phyloP scores from a whole-genome alignment of 148 eudicot species.

The Nyssa sinensis region DNA sequence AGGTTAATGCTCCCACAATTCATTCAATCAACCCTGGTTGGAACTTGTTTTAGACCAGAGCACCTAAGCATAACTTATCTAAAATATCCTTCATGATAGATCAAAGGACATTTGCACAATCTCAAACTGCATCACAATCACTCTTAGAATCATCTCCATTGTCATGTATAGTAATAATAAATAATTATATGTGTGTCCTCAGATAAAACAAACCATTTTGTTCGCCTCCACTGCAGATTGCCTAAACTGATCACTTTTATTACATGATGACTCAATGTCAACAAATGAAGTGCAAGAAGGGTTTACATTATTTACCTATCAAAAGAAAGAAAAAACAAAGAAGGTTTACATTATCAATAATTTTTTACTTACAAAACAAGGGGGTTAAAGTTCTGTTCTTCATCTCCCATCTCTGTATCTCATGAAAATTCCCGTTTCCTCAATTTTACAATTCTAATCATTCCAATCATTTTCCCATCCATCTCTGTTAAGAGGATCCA shows the following conservation, averaged over 20 bases:
- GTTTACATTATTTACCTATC: neutral
- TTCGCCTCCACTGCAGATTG: neutral
- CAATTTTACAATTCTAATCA: constrained; percentile 43
- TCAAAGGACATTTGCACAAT: neutral
- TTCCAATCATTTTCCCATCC: constrained; percentile 87
- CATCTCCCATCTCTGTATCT: too few relatives aligned
- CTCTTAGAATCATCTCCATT: neutral
- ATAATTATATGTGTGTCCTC: too few relatives aligned
- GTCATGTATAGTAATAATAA: neutral
- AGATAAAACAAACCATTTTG: too few relatives aligned
- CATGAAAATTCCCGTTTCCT: neutral
- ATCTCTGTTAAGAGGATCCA: constrained; percentile 51
- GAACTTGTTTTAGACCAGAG: too few relatives aligned
- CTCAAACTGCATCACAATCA: neutral
- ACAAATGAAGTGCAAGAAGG: neutral
- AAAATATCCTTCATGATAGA: too few relatives aligned
- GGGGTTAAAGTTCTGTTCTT: too few relatives aligned
- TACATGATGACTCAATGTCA: neutral
- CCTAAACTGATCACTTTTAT: constrained; percentile 5
- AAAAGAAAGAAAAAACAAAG: neutral
- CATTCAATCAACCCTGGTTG: too few relatives aligned
- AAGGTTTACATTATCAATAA: constrained; percentile 13
- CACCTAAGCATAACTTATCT: too few relatives aligned
- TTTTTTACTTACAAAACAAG: neutral
- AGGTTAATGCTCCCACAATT: too few relatives aligned